Conservation (phyloP, 176 grass and related monocot genomes). For the Oryza meridionalis region DNA sequence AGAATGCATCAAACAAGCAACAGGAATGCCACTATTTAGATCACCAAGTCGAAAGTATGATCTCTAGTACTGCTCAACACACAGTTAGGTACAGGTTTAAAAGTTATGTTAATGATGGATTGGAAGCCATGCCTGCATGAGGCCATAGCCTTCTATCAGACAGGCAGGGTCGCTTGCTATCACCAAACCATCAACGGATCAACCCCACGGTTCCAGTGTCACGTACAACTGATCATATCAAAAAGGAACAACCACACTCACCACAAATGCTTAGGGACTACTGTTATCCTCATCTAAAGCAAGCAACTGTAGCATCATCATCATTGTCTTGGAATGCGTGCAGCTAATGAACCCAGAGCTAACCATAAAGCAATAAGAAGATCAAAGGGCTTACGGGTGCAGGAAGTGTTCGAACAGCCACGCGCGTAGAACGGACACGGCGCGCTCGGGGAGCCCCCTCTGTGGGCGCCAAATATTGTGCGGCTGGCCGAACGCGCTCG, state of each 20-base stretch:
- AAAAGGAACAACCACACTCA: slow-evolving; percentile 32
- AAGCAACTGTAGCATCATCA: not conserved
- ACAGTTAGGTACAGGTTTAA: not conserved
- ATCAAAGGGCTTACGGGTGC: slow-evolving; percentile 74
- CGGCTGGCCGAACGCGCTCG: slow-evolving; percentile 62
- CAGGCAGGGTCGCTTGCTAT: slow-evolving; percentile 20
- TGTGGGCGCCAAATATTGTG: slow-evolving; percentile 93
- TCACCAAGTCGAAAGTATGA: not conserved
- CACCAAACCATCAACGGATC: slow-evolving; percentile 23
- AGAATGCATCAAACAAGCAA: not conserved
- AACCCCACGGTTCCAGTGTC: not conserved
- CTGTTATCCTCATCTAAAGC: not conserved
- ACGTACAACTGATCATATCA: not conserved
- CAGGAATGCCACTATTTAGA: not conserved
- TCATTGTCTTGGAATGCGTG: not conserved
- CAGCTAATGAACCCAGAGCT: not conserved
- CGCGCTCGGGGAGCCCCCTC: slow-evolving; percentile 86
- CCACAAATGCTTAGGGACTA: slow-evolving; percentile 11
- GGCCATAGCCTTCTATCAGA: slow-evolving; percentile 29
- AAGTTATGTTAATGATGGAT: slow-evolving; percentile 35
- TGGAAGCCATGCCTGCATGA: slow-evolving; percentile 32
- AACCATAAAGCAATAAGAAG: not conserved
- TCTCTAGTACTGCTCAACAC: slow-evolving; percentile 12
- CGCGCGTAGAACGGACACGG: slow-evolving; percentile 79
- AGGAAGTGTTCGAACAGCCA: slow-evolving; percentile 98